Base-by-base conservation (phyloP, 768 basidiomycete genomes). In the Kondoa subrosea region DNA sequence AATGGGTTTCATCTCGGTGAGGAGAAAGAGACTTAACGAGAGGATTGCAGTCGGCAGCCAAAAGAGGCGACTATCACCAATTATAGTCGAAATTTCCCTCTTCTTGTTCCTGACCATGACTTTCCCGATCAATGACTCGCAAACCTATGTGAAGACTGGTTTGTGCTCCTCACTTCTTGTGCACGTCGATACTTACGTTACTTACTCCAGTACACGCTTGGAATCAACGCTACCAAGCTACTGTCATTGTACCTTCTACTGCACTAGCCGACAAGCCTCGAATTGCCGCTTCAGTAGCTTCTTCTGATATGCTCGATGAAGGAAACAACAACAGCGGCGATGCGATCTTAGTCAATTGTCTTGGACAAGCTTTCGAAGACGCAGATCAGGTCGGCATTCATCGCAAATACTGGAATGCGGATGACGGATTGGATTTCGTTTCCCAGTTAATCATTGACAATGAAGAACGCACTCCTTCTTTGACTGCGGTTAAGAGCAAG, bases 71-170 rank as follows among this genome's bases (percentile, higher is more conserved):
- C n/a, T n/a, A n/a, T n/a, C n/a, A n/a, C n/a, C n/a, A n/a, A n/a
- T n/a, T n/a, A n/a, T n/a, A n/a, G n/a, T n/a, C n/a, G n/a, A n/a
- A n/a, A n/a, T n/a, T n/a, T n/a, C n/a, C n/a, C n/a, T n/a, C n/a
- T n/a, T n/a, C n/a, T n/a, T n/a, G n/a, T n/a, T n/a, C n/a, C n/a
- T n/a, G n/a, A n/a, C n/a, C n/a, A n/a, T n/a, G n/a, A n/a, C n/a
- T n/a, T n/a, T n/a, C n/a, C n/a, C n/a, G n/a, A 81, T 90, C 32
- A 84, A 86, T 34, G 91, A 95, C 74, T 86, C 86, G 68, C 85
- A 88, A 67, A 91, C 90, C 16, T 92, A 90, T 71, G 85, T 89
- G 68, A 91, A 91, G 76, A 88, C 88, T 0, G 33, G 40, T 26
- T 21, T 2, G 2, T 26, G 16, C 33, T 57, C 17, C n/a, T n/a